These are phyloP conservation scores for Hyaloscypha finlandica DNA, from an alignment of 495 filamentous ascomycete species.

Conservation along the genomic window DNA sequence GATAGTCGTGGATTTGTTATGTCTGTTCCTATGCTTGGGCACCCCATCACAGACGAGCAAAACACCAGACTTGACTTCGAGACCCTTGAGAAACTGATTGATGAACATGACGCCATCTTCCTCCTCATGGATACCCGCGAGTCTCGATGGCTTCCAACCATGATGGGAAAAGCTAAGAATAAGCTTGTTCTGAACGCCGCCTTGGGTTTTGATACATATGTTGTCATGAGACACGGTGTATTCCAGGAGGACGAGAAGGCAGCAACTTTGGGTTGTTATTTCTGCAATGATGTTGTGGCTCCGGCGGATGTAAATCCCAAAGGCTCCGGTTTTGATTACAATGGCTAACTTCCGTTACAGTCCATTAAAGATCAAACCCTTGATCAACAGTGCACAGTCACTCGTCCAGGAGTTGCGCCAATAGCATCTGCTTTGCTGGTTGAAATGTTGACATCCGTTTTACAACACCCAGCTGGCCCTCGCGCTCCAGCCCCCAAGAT, in stretches of 20 bases:
- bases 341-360: slow-evolving; percentile 12
- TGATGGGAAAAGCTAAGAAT: slow-evolving; percentile 90
- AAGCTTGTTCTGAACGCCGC: slow-evolving; percentile 98
- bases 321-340: neutral
- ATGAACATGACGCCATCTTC: slow-evolving; percentile 90
- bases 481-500: slow-evolving; percentile 52
- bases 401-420: slow-evolving; percentile 85
- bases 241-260: slow-evolving; percentile 48
- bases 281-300: slow-evolving; percentile 97
- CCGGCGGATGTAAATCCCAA: slow-evolving; percentile 80
- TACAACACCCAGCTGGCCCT: slow-evolving; percentile 75
- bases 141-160: slow-evolving; percentile 92
- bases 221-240: slow-evolving; percentile 93
- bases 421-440: slow-evolving; percentile 93
- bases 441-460: slow-evolving; percentile 81
- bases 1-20: slow-evolving; percentile 75
- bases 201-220: slow-evolving; percentile 92
- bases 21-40: slow-evolving; percentile 92
- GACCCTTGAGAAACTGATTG: slow-evolving; percentile 69
- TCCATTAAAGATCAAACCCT: slow-evolving; percentile 91
- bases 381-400: slow-evolving; percentile 98
- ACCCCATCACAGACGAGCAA: slow-evolving; percentile 73
- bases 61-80: slow-evolving; percentile 72
- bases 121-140: slow-evolving; percentile 96
- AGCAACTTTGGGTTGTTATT: slow-evolving; percentile 88